Evolutionary conservation across 2,329 filamentous ascomycete species (phyloP), one percentile per base, ranked within the genome.

Genomic region (Fusarium sacchari): DNA sequence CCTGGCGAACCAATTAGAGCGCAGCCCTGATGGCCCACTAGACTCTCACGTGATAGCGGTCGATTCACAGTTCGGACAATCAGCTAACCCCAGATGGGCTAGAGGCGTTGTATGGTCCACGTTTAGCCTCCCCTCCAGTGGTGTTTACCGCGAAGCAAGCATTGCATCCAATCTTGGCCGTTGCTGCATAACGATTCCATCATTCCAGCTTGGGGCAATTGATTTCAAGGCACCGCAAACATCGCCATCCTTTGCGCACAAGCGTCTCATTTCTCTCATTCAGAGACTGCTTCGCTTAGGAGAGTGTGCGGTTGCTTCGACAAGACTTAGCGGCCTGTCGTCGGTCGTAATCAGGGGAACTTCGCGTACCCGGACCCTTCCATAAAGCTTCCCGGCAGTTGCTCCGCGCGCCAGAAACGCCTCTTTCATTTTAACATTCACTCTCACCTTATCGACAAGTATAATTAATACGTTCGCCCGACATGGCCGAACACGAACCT

Each of bases 1-100:
- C 72, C 34, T 75, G 81, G 79, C 81, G 80, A 83, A 63, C 82
- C 82, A 83, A 83, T 83, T 70, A 80, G 50, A 58, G 58, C 49
- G 66, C 37, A 59, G n/a, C 61, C 50, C 50, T 58, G 13, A 46
- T 37, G 28, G 40, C 30, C 62, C 69, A 53, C 49, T 34, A 8
- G 4, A 0, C 6, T 7, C 18, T 80, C 79, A 81, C 81, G 79
- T 81, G 81, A 77, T 18, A 2, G 15, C 10, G 5, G 5, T 9
- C 20, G 70, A 47, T 47, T 72, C 71, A 66, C 72, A 47, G 30
- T 28, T 53, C 36, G 39, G 46, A 49, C 7, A 52, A 26, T 26
- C 18, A 22, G 32, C 49, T 52, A 52, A 26, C 14, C 49, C n/a
- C 18, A 52, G n/a, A 36, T 17, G 49, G 49, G 32, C 13, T 52